Conservation (phyloP, 805 yeast species). For the Candida taoyuanica region DNA sequence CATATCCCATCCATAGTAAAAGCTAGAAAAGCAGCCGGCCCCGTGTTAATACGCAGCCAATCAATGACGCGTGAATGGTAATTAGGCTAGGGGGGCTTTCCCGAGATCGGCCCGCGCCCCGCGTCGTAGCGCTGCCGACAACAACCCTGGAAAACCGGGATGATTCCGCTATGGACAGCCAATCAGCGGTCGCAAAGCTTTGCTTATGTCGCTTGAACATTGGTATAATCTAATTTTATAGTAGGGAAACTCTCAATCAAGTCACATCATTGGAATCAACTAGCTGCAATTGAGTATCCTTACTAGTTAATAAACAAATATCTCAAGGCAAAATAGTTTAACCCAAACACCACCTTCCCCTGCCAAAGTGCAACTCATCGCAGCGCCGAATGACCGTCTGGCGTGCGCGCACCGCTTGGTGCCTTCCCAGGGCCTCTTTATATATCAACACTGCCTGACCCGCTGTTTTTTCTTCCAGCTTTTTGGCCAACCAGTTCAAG, state of each 20-base stretch:
- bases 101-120: slow-evolving; percentile 14
- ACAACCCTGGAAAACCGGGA: slow-evolving; percentile 11
- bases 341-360: slow-evolving; percentile 4
- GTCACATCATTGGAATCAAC: too few relatives aligned
- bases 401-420: too few relatives aligned
- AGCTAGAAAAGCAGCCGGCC: background rate
- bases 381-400: slow-evolving; percentile 17
- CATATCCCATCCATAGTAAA: too few relatives aligned
- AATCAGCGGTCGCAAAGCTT: background rate
- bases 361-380: slow-evolving; percentile 12
- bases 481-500: background rate
- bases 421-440: too few relatives aligned
- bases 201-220: slow-evolving; percentile 5
- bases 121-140: slow-evolving; percentile 7
- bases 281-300: background rate
- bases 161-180: background rate
- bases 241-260: too few relatives aligned
- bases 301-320: background rate
- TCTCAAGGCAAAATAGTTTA: background rate
- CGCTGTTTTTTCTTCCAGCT: background rate
- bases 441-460: slow-evolving; percentile 10
- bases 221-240: too few relatives aligned
- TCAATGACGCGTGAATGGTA: background rate
- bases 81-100: slow-evolving; percentile 6
- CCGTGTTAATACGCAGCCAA: background rate